Base-by-base conservation (phyloP, 1,284 basidiomycete species). In the Ustilago xerochloae region DNA sequence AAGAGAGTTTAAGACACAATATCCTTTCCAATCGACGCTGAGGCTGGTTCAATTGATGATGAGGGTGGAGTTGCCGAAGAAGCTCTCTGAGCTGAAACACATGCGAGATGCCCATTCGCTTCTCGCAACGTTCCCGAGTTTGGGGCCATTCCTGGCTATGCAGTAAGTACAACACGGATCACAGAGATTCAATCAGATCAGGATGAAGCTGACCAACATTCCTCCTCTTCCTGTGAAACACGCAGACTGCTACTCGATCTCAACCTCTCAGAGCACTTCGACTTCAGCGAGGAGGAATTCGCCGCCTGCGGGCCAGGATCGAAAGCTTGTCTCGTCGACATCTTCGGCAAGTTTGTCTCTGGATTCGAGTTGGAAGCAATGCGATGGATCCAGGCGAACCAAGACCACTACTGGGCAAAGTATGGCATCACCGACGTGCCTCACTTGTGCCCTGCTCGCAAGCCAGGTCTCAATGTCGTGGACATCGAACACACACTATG, bases 401-500 rank as follows among this genome's bases (percentile, higher is more conserved):
- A 91, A 72, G 61, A 84, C 5, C 82, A 87, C 6, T 88, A 90
- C 47, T 90, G 90, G 66, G 71, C 30, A 15, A 63, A 63, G 16
- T 65, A 50, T 28, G 70, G 70, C 6, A 73, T 73, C 36, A 49
- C 26, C 2, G 58, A 69, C 12, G 57, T 68, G 13, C 71, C 71
- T 4, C 65, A 63, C 30, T 45, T 74, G 35, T 68, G 65, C 53
- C 65, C 61, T 7, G 52, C 65, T 9, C 36, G 79, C 22, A 84
- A 85, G 26, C 83, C 90, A 33, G 88, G 88, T 3, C 78, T 90
- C 29, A 67, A 77, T 24, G 80, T 86, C 64, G 85, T 87, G 62
- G 87, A 87, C 74, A 86, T 91, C 56, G 90, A 91, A 81, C 90
- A 91, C 75, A 87, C 88, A 0, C 81, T 91, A 18, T 91, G 90